phyloP scores from a whole-genome alignment of 306 rosid species.

The Castanea mollissima region DNA sequence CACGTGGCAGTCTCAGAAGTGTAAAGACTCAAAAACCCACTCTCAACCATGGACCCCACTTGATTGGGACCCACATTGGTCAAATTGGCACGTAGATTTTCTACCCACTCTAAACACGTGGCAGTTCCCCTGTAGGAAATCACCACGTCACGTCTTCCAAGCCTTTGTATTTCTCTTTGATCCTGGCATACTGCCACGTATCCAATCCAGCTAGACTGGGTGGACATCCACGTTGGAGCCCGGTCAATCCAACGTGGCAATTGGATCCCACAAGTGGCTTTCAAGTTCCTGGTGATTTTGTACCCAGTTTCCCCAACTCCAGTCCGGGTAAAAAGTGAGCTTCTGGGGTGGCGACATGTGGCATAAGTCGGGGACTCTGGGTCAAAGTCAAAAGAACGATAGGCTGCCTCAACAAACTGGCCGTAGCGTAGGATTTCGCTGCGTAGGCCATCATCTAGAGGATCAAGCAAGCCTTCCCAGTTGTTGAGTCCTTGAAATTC shows the following conservation, averaged over 20 bases:
- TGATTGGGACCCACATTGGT: background rate
- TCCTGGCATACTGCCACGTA: slow-evolving; percentile 7
- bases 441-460: background rate
- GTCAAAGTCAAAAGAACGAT: background rate
- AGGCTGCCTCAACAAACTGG: background rate
- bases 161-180: background rate
- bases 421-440: background rate
- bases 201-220: background rate
- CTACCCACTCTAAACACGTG: background rate
- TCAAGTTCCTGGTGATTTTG: background rate
- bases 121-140: background rate
- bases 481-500: background rate
- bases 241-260: background rate
- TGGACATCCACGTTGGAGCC: background rate
- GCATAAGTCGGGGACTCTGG: background rate
- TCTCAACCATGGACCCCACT: background rate
- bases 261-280: background rate
- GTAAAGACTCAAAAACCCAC: slow-evolving; percentile 2
- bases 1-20: background rate
- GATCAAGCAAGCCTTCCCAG: slow-evolving; percentile 8
- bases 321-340: background rate
- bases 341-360: background rate
- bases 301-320: background rate
- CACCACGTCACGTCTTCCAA: slow-evolving; percentile 7
- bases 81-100: background rate